Evolutionary conservation across 768 basidiomycete genomes (phyloP), one percentile per base, ranked within the genome.

Genomic region (Chalciporus sphaerocephalus): DNA sequence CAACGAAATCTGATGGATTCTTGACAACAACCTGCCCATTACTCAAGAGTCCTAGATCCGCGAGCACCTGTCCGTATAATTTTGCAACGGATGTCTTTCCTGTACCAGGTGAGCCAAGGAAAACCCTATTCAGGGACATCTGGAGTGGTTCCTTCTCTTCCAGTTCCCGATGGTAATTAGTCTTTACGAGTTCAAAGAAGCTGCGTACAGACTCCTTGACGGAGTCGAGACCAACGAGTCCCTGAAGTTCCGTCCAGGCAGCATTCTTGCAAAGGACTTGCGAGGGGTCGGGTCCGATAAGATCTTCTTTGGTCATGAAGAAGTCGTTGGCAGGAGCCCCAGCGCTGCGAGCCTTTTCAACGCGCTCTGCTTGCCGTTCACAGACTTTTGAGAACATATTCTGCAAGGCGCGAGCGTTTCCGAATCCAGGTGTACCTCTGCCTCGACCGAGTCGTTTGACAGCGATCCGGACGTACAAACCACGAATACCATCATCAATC

Each of bases 11-110:
- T 0, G 84, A 64, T 0, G 85, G 83, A 50, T 82, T 85, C 60
- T 85, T 86, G 1, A 78, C 53, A 0, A 85, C 66, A 34, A 87
- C 83, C 77, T 87, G 85, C 8, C 81, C 81, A 33, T 82, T 84
- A 57, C 80, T 83, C n/a, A 87, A 57, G n/a, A 87, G 57, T 4
- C 76, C 74, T 1, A 87, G 57, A 39, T 84, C 81, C 0, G 69
- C 74, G 11, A 87, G 59, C 37, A 85, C 78, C 46, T 74, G 73
- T 1, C 85, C 85, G 51, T 86, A 87, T 4, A 83, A 56, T 53
- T 76, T 78, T 0, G 80, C 83, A 0, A 87, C 83, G 0, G 80
- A 80, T 1, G 84, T 87, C 58, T 86, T 87, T 0, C 84, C 84
- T 0, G 84, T 85, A 3, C 84, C 84, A 6, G 84, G 84, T 10